Evolutionary conservation across 768 basidiomycete species (phyloP), one percentile per base, ranked within the genome.

Genomic region (Hygrophoropsis aurantiaca): DNA sequence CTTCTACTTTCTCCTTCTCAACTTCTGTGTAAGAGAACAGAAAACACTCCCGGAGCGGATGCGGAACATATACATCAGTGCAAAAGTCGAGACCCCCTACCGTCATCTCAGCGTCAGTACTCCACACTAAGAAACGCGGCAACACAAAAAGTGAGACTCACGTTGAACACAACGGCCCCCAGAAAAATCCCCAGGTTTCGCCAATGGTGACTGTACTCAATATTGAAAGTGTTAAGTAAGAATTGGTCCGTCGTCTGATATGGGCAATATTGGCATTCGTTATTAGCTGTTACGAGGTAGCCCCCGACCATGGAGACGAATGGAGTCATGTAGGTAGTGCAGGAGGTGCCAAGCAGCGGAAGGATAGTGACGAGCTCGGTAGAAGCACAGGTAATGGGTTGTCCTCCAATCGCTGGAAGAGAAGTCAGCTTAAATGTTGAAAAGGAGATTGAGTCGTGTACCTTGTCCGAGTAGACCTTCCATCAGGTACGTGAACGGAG

Each of bases 321-420:
- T 6, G 67, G 47, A 2, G 53, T 44, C 42, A 80, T 61, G 61
- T 78, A 84, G 11, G 64, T 54, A 11, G 55, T 61, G 59, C 82
- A 85, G 0, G 77, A 71, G 49, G 68, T 67, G 4, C 75, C 76
- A 0, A 58, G 47, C 1, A 79, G 76, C 3, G 78, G 73, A 2
- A 59, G 57, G 51, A 94, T 58, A 1, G 69, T 70, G 3, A 82
- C 77, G n/a, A 80, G 70, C 60, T 94, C 92, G 41, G 72, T 62
- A 0, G 64, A n/a, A 0, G 83, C 62, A 60, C 92, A 94, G 13
- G 63, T 68, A 40, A 87, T 71, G 1, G 62, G 50, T 40, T 73
- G 65, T 6, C 64, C 69, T 0, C 81, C 82, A 11, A 86, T 58
- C 9, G 77, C 83, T 82, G 49, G n/a, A 20, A 26, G 34, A 13